Evolutionary conservation across 805 yeast species (phyloP).

Genomic region (Barnettozyma populi): DNA sequence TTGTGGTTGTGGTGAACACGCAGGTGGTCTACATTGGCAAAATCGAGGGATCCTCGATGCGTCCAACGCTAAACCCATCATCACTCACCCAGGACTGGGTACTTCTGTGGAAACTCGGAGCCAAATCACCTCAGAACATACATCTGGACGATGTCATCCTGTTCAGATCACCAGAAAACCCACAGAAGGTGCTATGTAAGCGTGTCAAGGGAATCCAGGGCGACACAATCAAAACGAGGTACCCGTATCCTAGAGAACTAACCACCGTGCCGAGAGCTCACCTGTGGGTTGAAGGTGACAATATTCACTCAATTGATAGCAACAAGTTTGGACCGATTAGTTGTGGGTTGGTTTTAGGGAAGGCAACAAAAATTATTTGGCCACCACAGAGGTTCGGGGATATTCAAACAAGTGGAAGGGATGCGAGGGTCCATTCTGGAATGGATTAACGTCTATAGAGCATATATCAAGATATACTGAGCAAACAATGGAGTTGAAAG

Average conservation of each 20-base stretch:
- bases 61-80: constrained; percentile 80
- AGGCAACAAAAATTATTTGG: constrained; percentile 63
- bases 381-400: constrained; percentile 56
- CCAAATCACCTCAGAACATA: constrained; percentile 41
- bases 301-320: constrained; percentile 76
- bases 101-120: constrained; percentile 59
- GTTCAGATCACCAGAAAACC: constrained; percentile 76
- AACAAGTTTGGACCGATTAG: constrained; percentile 88
- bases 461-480: background rate
- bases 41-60: constrained; percentile 80
- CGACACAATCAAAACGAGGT: constrained; percentile 56
- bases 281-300: constrained; percentile 95
- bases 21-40: constrained; percentile 69
- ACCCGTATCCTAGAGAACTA: constrained; percentile 59
- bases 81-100: constrained; percentile 51
- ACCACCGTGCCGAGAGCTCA: constrained; percentile 73
- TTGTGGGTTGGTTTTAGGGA: constrained; percentile 73
- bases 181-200: constrained; percentile 70
- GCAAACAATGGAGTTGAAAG: no score
- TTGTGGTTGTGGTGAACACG: constrained; percentile 58
- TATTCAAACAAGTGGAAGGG: constrained; percentile 50
- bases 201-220: constrained; percentile 74
- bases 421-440: constrained; percentile 31
- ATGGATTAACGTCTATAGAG: background rate
- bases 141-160: constrained; percentile 67